Base-by-base conservation (phyloP, 2,329 filamentous ascomycete species). In the Cladosporium sp. region DNA sequence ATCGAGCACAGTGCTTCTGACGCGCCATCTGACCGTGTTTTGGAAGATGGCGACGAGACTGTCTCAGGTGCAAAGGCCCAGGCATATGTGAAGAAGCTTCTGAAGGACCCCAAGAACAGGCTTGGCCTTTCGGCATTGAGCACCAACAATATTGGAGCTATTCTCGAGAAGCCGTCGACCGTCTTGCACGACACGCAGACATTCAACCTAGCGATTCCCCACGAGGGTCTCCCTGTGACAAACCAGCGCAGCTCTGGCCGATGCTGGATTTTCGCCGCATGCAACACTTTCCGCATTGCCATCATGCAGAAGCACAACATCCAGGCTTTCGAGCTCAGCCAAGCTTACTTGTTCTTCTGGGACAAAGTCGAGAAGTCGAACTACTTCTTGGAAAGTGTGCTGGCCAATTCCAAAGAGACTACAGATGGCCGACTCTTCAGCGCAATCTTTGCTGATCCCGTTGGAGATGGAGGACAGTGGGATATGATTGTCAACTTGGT, bases 331-430 rank as follows among this genome's bases (percentile, higher is more conserved):
- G 89, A 96, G 78, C 80, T 96, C n/a, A 92, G 88, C 30, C 92
- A 96, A 74, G 81, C 87, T 1, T 95, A 95, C 69, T 82, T 96
- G 3, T 96, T 93, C 77, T 96, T 91, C 81, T 95, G 89, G 88
- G 92, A 96, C 73, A 96, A 96, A 77, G 84, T 96, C 19, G 92
- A 96, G 74, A 96, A 96, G 74, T 82, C 88, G 8, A 96, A 96
- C 73, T 96, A 84, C 78, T 96, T 95, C 76, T 82, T 96, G 17
- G 90, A 95, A 74, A 88, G 89, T 68, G 84, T 93, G 61, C 83
- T 96, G 58, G 85, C 90, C 63, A 95, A 91, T 0, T 82, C 84
- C 0, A 77, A 79, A 54, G 82, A 91, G 66, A 84, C 87, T 36
- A 80, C 95, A 1, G 89, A 92, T 64, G 82, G 86, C 20, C 78